Base-by-base conservation (phyloP, 345 rosid species). In the Brassica nigra region DNA sequence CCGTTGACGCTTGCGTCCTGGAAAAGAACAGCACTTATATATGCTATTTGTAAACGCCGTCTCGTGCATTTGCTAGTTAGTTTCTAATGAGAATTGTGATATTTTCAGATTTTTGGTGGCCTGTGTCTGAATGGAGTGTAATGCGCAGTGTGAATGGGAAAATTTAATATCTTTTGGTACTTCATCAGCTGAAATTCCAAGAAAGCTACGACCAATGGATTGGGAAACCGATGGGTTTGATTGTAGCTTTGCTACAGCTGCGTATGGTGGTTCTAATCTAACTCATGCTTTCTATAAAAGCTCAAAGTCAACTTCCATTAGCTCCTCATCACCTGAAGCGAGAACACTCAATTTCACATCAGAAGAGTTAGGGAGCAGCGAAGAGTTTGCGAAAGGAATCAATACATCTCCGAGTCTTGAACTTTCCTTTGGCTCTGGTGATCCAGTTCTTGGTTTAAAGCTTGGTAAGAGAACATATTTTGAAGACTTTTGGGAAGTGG, bases 141-240 rank as follows among this genome's bases (percentile, higher is more conserved):
- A 92, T 79, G 70, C 85, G 70, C 91, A 82, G 77, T 91, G 96
- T 92, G 99, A 91, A 59, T 95, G 91, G 96, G 98, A 92, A 16
- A 88, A 84, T 66, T 78, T 87, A 7, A 81, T 85, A 42, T 86
- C 84, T 86, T 89, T 89, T 73, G 86, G 84, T 85, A 14, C 57
- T 4, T 49, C 57, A 49, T 49, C 57, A 49, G 76, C 86, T 36
- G 97, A 89, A 72, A 84, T 68, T 69, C 81, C 87, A 6, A 87
- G 86, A 80, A 89, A 90, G 74, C 57, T 49, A 49, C 57, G 57
- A 49, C 57, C 57, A 49, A 37, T 82, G 57, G 93, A 90, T 66
- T 89, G 93, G 92, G 94, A 81, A 74, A 81, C 81, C 44, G 90
- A 88, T 78, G 94, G 83, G 29, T 68, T 68, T 55, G 87, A 30